These are phyloP conservation scores for Xylaria bambusicola DNA, from an alignment of 495 filamentous ascomycete genomes.

Conservation along the genomic window DNA sequence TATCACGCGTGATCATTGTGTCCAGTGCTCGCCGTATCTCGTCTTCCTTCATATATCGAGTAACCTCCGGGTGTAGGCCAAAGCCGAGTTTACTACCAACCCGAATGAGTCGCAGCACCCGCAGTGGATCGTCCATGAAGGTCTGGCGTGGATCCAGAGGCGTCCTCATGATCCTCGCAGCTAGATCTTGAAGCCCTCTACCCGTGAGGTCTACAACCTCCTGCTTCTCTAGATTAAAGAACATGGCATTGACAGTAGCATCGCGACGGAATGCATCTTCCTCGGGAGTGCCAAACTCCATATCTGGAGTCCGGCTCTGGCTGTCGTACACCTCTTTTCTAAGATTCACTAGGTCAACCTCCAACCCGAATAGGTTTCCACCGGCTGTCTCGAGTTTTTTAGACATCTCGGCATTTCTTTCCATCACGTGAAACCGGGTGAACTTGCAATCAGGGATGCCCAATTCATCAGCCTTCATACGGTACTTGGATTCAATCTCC, in stretches of 20 bases:
- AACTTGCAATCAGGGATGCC: slow-evolving; percentile 3
- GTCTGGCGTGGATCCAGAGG: slow-evolving; percentile 77
- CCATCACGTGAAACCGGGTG: not conserved
- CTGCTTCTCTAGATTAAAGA: slow-evolving; percentile 72
- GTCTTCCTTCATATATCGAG: slow-evolving; percentile 2
- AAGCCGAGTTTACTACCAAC: slow-evolving; percentile 67
- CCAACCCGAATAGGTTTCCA: slow-evolving; percentile 67
- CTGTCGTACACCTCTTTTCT: slow-evolving; percentile 75
- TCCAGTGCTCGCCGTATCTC: slow-evolving; percentile 2
- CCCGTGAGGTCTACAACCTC: slow-evolving; percentile 74
- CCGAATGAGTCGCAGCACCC: slow-evolving; percentile 72
- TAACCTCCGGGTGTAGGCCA: not conserved
- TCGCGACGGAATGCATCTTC: slow-evolving; percentile 78
- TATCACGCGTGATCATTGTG: slow-evolving; percentile 8
- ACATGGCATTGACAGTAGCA: slow-evolving; percentile 80
- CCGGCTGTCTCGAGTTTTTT: slow-evolving; percentile 82
- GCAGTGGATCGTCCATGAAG: slow-evolving; percentile 78
- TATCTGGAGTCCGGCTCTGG: slow-evolving; percentile 75
- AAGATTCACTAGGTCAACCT: slow-evolving; percentile 80
- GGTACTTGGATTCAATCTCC: not conserved
- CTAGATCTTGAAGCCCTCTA: slow-evolving; percentile 66
- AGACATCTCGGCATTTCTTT: slow-evolving; percentile 39
- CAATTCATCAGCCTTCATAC: not conserved
- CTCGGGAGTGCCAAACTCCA: slow-evolving; percentile 75
- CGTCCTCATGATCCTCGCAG: slow-evolving; percentile 64